Evolutionary conservation across 345 rosid species (phyloP), one percentile per base, ranked within the genome.

Genomic region (Rhizophora apiculata): DNA sequence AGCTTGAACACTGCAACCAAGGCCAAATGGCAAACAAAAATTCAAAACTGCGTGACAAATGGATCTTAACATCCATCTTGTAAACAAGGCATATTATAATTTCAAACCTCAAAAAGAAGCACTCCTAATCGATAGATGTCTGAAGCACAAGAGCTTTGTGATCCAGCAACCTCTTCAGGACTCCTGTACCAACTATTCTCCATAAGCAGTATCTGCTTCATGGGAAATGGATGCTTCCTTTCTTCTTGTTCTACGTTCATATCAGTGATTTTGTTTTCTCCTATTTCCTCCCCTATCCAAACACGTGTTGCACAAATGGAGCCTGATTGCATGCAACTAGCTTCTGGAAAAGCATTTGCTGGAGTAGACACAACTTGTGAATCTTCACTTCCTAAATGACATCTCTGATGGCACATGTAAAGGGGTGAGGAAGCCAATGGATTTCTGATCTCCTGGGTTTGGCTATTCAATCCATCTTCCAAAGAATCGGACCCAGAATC

Each of bases 401-500:
- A 70, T 71, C 78, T 78, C 56, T 53, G 81, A 64, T 48, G 82
- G 66, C 57, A 75, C 75, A 76, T 75, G 68, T 81, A 84, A 52
- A 60, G 70, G 61, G 84, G 85, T 76, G 78, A 83, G 46, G 80
- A 46, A 60, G 80, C 76, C 30, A 82, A 74, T 49, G 74, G 71
- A 56, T 76, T 71, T 74, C 78, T 86, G 65, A 34, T 53, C 64
- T 79, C 89, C 84, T 69, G 64, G 36, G 69, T 79, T 63, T 76
- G 91, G 80, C 79, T 78, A 73, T 82, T 82, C 49, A 70, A 74
- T 73, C 85, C 88, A 74, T 87, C 96, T 76, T 94, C 98, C 27
- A 74, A 58, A 46, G 93, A 89, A 76, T 95, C 99, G 59, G 99
- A 95, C 63, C 99, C 97, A 22, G 96, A 87, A 74, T 92, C 97